Percentiles rank a stretch among this genome's conserved stretches.
Conservation (phyloP, 176 grass and related monocot genomes). For the Chloris gayana region DNA sequence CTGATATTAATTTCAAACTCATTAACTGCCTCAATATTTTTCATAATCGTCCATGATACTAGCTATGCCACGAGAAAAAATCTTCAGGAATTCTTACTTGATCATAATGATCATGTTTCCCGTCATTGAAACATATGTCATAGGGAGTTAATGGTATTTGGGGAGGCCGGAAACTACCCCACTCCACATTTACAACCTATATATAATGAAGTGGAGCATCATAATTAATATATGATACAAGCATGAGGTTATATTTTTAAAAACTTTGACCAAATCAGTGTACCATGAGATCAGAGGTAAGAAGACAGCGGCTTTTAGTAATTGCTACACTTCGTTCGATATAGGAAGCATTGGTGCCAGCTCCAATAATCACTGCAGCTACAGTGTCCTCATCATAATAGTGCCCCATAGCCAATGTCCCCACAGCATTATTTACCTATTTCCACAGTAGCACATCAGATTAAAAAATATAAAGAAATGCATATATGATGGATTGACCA, state of each 20-base stretch:
- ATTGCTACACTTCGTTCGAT: conserved; percentile 71
- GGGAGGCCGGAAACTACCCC: conserved; percentile 85
- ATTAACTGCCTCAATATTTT: not conserved
- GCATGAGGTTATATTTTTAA: not conserved
- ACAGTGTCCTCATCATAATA: conserved; percentile 89
- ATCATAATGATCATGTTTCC: conserved; percentile 54
- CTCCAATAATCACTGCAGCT: conserved; percentile 88
- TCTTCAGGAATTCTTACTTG: conserved; percentile 56
- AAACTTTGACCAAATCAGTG: not conserved
- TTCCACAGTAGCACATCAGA: conserved; percentile 24
- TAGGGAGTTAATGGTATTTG: conserved; percentile 83
- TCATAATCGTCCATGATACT: not conserved
- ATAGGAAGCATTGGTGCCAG: conserved; percentile 91
- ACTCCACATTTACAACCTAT: conserved; percentile 98
- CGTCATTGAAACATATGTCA: conserved; percentile 63
- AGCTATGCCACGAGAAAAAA: not conserved
- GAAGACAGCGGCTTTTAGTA: conserved; percentile 64
- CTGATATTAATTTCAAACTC: not conserved
- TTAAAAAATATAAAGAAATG: not conserved
- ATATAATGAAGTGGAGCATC: conserved; percentile 12
- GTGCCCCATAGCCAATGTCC: conserved; percentile 79
- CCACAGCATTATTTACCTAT: conserved; percentile 95
- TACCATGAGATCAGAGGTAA: conserved; percentile 74
- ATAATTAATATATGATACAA: not conserved
- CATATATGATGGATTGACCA: not conserved